Conservation (phyloP, 352 stramenopile genomes). For the Pythium utonaiense region DNA sequence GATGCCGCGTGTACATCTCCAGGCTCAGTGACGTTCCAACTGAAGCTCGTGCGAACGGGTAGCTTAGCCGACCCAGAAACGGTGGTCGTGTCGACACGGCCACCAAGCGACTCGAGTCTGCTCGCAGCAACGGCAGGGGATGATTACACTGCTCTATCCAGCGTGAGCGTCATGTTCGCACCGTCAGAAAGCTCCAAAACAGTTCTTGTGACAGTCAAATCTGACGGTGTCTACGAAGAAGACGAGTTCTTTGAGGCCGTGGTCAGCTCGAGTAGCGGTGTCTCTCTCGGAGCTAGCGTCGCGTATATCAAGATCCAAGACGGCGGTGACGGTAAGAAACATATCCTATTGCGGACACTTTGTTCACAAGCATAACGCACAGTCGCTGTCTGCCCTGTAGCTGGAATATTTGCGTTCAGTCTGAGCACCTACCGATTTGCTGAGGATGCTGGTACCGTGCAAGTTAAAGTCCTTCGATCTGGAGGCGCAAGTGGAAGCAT, state of each 20-base stretch:
- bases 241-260: slow-evolving; percentile 41
- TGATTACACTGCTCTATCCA: slow-evolving; percentile 34
- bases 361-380: too few species aligned
- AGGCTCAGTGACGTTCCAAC: slow-evolving; percentile 26
- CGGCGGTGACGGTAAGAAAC: slow-evolving; percentile 31
- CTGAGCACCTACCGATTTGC: slow-evolving; percentile 48
- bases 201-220: slow-evolving; percentile 33
- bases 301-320: slow-evolving; percentile 41
- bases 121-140: slow-evolving; percentile 19
- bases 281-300: slow-evolving; percentile 18
- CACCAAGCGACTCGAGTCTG: slow-evolving; percentile 1
- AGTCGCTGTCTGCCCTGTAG: too few species aligned
- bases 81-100: slow-evolving; percentile 36
- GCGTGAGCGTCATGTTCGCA: slow-evolving; percentile 28
- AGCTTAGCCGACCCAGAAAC: slow-evolving; percentile 26
- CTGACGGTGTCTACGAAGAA: slow-evolving; percentile 46
- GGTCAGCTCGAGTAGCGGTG: slow-evolving; percentile 24
- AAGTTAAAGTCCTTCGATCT: slow-evolving; percentile 45
- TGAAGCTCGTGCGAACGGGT: slow-evolving; percentile 32
- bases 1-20: slow-evolving; percentile 35
- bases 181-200: slow-evolving; percentile 26
- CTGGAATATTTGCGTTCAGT: slow-evolving; percentile 54
- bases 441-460: slow-evolving; percentile 38
- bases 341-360: too few species aligned
- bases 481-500: slow-evolving; percentile 40